These are phyloP conservation scores for Blumeriella jaapii DNA, from an alignment of 2,329 filamentous ascomycete species.

Conservation along the genomic window DNA sequence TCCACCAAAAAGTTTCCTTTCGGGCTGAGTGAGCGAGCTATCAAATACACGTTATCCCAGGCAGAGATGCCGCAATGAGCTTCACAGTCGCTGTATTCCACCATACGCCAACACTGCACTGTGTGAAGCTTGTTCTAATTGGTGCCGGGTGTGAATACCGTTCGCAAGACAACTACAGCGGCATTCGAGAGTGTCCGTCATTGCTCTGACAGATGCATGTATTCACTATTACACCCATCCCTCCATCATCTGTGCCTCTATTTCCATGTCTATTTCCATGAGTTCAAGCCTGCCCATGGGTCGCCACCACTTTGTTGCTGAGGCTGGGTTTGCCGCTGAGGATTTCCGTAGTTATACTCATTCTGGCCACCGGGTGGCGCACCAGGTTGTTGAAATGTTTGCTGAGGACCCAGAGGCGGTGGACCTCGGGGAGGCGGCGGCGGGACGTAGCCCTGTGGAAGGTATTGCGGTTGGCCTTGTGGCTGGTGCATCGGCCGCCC, in stretches of 20 bases:
- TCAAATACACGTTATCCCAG: too few species aligned
- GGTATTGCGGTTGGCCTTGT: slow-evolving; percentile 30
- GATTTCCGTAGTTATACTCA: slow-evolving; percentile 41
- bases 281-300: slow-evolving; percentile 54
- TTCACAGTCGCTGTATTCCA: too few species aligned
- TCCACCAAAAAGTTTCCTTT: too few species aligned
- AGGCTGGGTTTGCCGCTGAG: slow-evolving; percentile 24
- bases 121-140: too few species aligned
- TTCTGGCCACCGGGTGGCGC: slow-evolving; percentile 39
- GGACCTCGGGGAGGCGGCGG: slow-evolving; percentile 56
- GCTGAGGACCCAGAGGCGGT: slow-evolving; percentile 38
- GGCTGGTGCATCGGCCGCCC: slow-evolving; percentile 24
- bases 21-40: too few species aligned
- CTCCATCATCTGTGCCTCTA: too few species aligned
- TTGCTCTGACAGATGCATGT: slow-evolving; percentile 11
- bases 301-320: slow-evolving; percentile 32
- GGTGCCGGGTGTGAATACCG: neutral
- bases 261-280: slow-evolving; percentile 18
- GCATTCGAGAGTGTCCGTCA: slow-evolving; percentile 2
- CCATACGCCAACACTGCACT: too few species aligned
- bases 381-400: slow-evolving; percentile 34
- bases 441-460: slow-evolving; percentile 54
- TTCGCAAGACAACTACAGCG: neutral
- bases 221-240: slow-evolving; percentile 1
- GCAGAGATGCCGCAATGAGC: too few species aligned